phyloP scores from a whole-genome alignment of 2,329 filamentous ascomycete genomes.

The Aureobasidium sp. region DNA sequence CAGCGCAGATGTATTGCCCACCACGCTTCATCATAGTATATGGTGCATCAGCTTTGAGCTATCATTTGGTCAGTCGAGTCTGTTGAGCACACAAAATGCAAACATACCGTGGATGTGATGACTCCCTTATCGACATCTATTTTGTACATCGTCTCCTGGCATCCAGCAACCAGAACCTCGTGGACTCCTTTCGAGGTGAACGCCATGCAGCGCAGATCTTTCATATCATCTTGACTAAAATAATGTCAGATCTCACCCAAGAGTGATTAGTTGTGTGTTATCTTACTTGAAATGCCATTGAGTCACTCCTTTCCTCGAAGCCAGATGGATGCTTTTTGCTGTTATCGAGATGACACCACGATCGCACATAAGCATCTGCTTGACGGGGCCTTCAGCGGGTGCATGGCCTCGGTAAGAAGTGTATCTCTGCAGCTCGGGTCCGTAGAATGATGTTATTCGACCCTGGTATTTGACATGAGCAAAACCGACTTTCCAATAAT shows the following conservation, averaged over 20 bases:
- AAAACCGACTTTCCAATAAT: background rate
- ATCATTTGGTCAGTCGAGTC: background rate
- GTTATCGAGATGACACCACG: constrained; percentile 81
- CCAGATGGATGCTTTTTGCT: constrained; percentile 76
- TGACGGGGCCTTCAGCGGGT: constrained; percentile 61
- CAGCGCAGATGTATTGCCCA: constrained; percentile 80
- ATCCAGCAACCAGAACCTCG: constrained; percentile 79
- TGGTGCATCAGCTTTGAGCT: constrained; percentile 63
- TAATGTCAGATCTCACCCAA: background rate
- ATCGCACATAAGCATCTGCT: constrained; percentile 85
- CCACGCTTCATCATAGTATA: constrained; percentile 91
- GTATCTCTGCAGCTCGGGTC: constrained; percentile 76
- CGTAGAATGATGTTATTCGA: constrained; percentile 79
- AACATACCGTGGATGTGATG: constrained; percentile 32
- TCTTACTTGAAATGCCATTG: constrained; percentile 78
- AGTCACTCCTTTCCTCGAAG: constrained; percentile 69
- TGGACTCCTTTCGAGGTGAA: constrained; percentile 79
- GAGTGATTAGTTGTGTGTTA: no score
- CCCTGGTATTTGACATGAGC: constrained; percentile 48
- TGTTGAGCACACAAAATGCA: background rate
- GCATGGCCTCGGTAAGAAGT: constrained; percentile 79
- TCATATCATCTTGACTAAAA: constrained; percentile 65
- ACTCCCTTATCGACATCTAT: constrained; percentile 53
- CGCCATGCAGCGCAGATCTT: constrained; percentile 86
- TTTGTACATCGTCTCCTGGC: constrained; percentile 77